phyloP scores from a whole-genome alignment of 257 asterid species.

The Perilla frutescens region DNA sequence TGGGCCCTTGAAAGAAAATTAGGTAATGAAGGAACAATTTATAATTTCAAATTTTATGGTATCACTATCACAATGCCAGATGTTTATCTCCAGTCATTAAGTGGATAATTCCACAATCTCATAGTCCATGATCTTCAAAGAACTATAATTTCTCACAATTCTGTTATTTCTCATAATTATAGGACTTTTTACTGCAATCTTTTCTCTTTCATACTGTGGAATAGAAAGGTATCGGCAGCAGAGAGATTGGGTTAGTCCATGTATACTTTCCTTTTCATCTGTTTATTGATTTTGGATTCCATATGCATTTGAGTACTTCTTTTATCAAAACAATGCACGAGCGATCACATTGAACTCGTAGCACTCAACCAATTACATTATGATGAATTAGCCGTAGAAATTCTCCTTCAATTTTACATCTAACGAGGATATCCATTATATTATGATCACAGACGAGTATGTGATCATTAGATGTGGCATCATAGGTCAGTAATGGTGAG shows the following conservation, averaged over 20 bases:
- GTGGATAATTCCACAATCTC: not conserved
- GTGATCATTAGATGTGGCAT: too few species aligned
- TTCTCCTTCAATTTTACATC: too few species aligned
- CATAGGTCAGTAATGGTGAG: too few species aligned
- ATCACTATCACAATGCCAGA: not conserved
- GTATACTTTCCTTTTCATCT: slow-evolving; percentile 17
- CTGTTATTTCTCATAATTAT: slow-evolving; percentile 31
- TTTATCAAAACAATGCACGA: too few species aligned
- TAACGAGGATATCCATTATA: too few species aligned
- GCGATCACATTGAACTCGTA: too few species aligned
- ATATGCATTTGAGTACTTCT: not conserved
- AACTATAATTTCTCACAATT: not conserved
- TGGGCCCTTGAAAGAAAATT: not conserved
- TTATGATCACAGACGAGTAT: too few species aligned
- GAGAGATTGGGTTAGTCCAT: slow-evolving; percentile 86
- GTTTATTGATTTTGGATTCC: slow-evolving; percentile 6
- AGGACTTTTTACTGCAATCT: slow-evolving; percentile 85
- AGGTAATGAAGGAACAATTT: not conserved
- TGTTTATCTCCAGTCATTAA: not conserved
- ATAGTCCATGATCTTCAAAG: slow-evolving; percentile 14
- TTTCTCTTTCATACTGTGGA: slow-evolving; percentile 80
- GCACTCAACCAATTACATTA: too few species aligned
- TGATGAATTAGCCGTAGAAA: too few species aligned
- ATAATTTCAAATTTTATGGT: not conserved
- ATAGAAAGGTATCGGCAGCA: slow-evolving; percentile 73